These are phyloP conservation scores for Mallotus nudiflorus DNA, from an alignment of 345 rosid genomes.

Conservation along the genomic window DNA sequence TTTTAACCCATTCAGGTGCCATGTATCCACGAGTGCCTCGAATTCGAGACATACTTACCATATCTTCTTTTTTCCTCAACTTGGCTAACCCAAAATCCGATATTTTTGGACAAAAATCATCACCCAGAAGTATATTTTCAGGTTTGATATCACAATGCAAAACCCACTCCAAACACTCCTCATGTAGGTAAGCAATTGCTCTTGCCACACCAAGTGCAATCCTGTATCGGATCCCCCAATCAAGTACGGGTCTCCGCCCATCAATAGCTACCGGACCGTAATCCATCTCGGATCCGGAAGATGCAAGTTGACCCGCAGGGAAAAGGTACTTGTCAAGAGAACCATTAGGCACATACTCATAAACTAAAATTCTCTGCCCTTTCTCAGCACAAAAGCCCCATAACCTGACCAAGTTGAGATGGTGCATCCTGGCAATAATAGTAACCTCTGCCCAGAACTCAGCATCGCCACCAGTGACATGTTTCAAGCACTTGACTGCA, in stretches of 20 bases:
- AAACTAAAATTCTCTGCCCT: slow-evolving; percentile 33
- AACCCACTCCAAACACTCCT: slow-evolving; percentile 40
- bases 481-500: slow-evolving; percentile 65
- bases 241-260: slow-evolving; percentile 25
- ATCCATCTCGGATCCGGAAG: slow-evolving; percentile 7
- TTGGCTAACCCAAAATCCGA: slow-evolving; percentile 47
- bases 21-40: slow-evolving; percentile 73
- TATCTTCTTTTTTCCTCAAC: slow-evolving; percentile 61
- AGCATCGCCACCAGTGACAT: slow-evolving; percentile 55
- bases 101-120: slow-evolving; percentile 36
- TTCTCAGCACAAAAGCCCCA: slow-evolving; percentile 41
- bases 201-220: slow-evolving; percentile 35
- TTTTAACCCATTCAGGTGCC: slow-evolving; percentile 69
- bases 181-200: slow-evolving; percentile 35
- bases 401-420: slow-evolving; percentile 34
- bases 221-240: slow-evolving; percentile 35
- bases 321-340: slow-evolving; percentile 38
- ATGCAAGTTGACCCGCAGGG: slow-evolving; percentile 21
- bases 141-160: slow-evolving; percentile 38
- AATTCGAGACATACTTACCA: slow-evolving; percentile 64
- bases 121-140: slow-evolving; percentile 33
- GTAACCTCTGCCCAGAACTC: slow-evolving; percentile 41
- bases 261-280: slow-evolving; percentile 9
- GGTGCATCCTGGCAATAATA: slow-evolving; percentile 37
- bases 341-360: slow-evolving; percentile 36